phyloP scores from a whole-genome alignment of 495 filamentous ascomycete genomes.

The Viridothelium virens region DNA sequence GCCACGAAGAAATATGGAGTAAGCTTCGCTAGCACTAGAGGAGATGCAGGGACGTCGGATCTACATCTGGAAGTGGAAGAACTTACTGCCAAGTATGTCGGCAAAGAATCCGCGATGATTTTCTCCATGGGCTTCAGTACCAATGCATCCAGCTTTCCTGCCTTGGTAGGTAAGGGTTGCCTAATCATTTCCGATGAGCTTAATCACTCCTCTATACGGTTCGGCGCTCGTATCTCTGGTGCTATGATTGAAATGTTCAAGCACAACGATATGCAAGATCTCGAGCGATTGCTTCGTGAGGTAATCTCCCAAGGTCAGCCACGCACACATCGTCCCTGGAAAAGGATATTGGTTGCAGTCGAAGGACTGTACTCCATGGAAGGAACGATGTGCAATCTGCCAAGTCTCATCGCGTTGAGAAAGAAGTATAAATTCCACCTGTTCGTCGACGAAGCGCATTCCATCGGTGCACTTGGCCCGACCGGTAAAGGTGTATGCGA shows the following conservation, averaged over 20 bases:
- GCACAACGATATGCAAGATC: slow-evolving; percentile 87
- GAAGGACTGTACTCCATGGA: slow-evolving; percentile 99
- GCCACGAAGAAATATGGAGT: slow-evolving; percentile 76
- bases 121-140: slow-evolving; percentile 99
- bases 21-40: slow-evolving; percentile 67
- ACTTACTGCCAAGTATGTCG: slow-evolving; percentile 80
- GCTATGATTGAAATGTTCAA: slow-evolving; percentile 93
- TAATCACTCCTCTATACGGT: slow-evolving; percentile 95
- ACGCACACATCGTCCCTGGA: slow-evolving; percentile 94
- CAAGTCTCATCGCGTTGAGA: slow-evolving; percentile 75
- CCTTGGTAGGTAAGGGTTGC: slow-evolving; percentile 82
- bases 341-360: slow-evolving; percentile 94
- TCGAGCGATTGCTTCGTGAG: slow-evolving; percentile 79
- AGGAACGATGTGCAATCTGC: slow-evolving; percentile 94
- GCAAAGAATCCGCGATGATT: slow-evolving; percentile 88
- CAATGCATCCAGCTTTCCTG: slow-evolving; percentile 83
- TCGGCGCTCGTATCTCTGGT: slow-evolving; percentile 86
- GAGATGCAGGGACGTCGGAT: slow-evolving; percentile 80
- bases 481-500: slow-evolving; percentile 89
- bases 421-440: slow-evolving; percentile 93
- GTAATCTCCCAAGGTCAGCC: slow-evolving; percentile 93
- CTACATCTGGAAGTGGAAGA: slow-evolving; percentile 82
- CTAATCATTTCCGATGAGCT: slow-evolving; percentile 94
- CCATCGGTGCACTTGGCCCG: slow-evolving; percentile 86
- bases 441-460: slow-evolving; percentile 95